Conservation (phyloP, 352 stramenopile species). For the Pythium sp. region DNA sequence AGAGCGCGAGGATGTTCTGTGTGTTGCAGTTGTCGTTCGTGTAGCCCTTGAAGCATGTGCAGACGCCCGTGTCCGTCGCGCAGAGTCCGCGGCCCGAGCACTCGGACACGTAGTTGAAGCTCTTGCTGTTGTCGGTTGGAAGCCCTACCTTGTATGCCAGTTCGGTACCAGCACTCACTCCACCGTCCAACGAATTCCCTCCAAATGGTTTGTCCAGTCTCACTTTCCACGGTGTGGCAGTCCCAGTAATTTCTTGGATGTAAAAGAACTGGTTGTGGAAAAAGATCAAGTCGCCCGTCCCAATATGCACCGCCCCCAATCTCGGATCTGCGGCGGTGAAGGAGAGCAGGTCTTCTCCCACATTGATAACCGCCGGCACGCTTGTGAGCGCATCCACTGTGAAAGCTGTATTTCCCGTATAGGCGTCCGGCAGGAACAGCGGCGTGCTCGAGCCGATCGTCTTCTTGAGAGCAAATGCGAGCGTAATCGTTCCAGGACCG, state of each 20-base stretch:
- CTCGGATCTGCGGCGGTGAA: too few species aligned
- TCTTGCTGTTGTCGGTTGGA: constrained; percentile 22
- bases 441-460: constrained; percentile 13
- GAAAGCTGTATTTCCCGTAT: constrained; percentile 5
- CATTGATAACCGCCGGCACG: too few species aligned
- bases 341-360: too few species aligned
- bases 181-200: constrained; percentile 30
- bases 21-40: constrained; percentile 84
- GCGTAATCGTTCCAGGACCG: too few species aligned
- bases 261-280: constrained; percentile 66
- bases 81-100: constrained; percentile 81
- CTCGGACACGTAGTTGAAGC: constrained; percentile 70
- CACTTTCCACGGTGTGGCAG: too few species aligned
- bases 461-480: too few species aligned
- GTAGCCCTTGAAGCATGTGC: constrained; percentile 89
- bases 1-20: constrained; percentile 80
- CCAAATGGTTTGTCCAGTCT: constrained; percentile 49
- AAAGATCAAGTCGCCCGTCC: constrained; percentile 43
- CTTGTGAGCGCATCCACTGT: constrained; percentile 13
- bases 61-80: constrained; percentile 58
- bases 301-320: too few species aligned
- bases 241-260: too few species aligned
- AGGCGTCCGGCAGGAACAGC: constrained; percentile 18
- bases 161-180: too few species aligned
- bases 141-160: constrained; percentile 33